A percentile compares a stretch with the other conserved stretches of the same genome.
phyloP scores from a whole-genome alignment of 108 stramenopile species.

The Pseudonitzschia multiseries region DNA sequence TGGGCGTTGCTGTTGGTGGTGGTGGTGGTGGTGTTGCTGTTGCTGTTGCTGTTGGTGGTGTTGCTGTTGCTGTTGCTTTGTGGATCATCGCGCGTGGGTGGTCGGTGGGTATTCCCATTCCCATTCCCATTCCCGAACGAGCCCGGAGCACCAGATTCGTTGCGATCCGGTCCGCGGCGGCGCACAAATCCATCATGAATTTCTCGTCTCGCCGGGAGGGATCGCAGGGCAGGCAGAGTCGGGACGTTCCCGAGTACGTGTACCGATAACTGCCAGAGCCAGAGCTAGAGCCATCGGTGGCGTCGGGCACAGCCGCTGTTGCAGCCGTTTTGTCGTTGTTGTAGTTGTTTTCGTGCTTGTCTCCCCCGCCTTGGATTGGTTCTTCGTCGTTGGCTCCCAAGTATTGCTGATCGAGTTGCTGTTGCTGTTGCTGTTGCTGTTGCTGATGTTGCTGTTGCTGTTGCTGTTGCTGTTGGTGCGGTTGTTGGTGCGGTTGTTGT shows the following conservation, averaged over 20 bases:
- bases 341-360: too few relatives aligned
- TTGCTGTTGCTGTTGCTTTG: neutral
- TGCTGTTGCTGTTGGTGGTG: neutral
- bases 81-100: too few relatives aligned
- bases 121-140: too few relatives aligned
- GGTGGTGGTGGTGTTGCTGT: neutral
- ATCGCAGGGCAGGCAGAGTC: slow-evolving; percentile 16
- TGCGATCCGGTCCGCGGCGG: slow-evolving; percentile 6
- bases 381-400: too few relatives aligned
- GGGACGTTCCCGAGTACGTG: slow-evolving; percentile 27
- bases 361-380: too few relatives aligned
- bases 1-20: neutral
- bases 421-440: neutral
- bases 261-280: neutral
- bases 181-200: slow-evolving; percentile 25
- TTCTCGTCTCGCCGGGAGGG: slow-evolving; percentile 4
- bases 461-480: neutral
- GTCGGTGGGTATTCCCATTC: too few relatives aligned
- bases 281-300: too few relatives aligned
- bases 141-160: neutral
- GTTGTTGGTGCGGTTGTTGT: neutral
- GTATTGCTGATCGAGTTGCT: too few relatives aligned
- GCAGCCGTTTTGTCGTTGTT: too few relatives aligned
- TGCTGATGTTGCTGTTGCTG: neutral
- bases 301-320: too few relatives aligned